Evolutionary conservation across 2,329 filamentous ascomycete genomes (phyloP).

Genomic region (Metarhizium guizhouense): DNA sequence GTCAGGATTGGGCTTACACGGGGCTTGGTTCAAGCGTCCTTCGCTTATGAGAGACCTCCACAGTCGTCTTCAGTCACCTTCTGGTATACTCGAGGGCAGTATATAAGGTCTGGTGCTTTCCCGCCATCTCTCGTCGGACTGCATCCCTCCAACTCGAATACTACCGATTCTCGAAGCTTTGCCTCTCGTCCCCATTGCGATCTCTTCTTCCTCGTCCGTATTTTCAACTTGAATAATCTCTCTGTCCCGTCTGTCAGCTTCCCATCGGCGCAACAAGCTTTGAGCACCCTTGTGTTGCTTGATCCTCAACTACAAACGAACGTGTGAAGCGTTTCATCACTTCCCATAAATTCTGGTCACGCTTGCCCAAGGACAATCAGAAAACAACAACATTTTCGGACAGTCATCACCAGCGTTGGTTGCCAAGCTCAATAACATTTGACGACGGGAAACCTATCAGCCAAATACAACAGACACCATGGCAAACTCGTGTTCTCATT

Average conservation of each 20-base stretch:
- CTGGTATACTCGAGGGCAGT: constrained; percentile 7
- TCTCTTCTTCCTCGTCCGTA: neutral
- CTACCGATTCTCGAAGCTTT: neutral
- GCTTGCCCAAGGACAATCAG: neutral
- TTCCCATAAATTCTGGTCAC: too few relatives aligned
- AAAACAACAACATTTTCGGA: neutral
- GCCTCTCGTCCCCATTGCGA: neutral
- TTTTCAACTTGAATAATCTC: neutral
- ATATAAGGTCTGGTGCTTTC: neutral
- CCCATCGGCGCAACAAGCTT: neutral
- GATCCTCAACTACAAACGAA: neutral
- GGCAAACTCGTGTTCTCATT: constrained; percentile 49
- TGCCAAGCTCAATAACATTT: neutral
- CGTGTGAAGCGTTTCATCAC: too few relatives aligned
- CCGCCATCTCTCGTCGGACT: neutral
- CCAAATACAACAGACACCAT: constrained; percentile 23
- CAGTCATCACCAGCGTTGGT: neutral
- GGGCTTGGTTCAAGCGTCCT: neutral
- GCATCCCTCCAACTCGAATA: neutral
- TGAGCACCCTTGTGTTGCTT: neutral
- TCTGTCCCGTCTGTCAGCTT: neutral
- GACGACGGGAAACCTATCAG: neutral
- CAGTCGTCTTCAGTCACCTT: constrained; percentile 4
- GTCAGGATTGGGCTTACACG: neutral
- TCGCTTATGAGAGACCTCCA: neutral